phyloP scores from a whole-genome alignment of 73 alveolate genomes.

The Tetrahymena malaccensis region DNA sequence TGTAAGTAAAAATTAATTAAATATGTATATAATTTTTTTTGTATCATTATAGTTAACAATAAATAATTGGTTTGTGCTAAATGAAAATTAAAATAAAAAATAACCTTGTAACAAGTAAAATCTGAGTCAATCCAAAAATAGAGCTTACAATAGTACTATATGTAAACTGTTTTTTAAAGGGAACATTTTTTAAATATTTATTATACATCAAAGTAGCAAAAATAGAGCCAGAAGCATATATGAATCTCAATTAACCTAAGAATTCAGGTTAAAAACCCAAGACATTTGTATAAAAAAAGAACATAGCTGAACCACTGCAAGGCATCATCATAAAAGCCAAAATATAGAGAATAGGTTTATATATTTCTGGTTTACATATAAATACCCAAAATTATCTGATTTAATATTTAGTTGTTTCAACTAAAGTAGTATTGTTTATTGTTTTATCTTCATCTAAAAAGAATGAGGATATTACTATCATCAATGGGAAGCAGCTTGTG shows the following conservation, averaged over 20 bases:
- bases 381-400: slow-evolving; percentile 24
- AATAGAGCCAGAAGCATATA: slow-evolving; percentile 31
- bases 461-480: slow-evolving; percentile 7
- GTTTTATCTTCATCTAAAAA: slow-evolving; percentile 24
- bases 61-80: no score
- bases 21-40: no score
- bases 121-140: slow-evolving; percentile 12
- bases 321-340: slow-evolving; percentile 43
- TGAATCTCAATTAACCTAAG: slow-evolving; percentile 23
- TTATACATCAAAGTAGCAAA: slow-evolving; percentile 24
- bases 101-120: slow-evolving; percentile 22
- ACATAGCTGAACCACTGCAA: slow-evolving; percentile 36
- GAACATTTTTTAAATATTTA: slow-evolving; percentile 17
- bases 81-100: no score
- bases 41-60: no score
- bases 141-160: slow-evolving; percentile 21
- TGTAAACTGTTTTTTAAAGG: slow-evolving; percentile 18
- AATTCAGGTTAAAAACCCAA: slow-evolving; percentile 25
- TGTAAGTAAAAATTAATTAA: no score
- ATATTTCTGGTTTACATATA: slow-evolving; percentile 8
- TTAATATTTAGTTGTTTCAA: slow-evolving; percentile 21
- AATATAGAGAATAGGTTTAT: slow-evolving; percentile 30
- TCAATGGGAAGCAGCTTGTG: slow-evolving; percentile 18
- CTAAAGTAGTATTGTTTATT: neutral
- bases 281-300: slow-evolving; percentile 36